phyloP scores from a whole-genome alignment of 257 asterid species.

The Cordia subcordata region DNA sequence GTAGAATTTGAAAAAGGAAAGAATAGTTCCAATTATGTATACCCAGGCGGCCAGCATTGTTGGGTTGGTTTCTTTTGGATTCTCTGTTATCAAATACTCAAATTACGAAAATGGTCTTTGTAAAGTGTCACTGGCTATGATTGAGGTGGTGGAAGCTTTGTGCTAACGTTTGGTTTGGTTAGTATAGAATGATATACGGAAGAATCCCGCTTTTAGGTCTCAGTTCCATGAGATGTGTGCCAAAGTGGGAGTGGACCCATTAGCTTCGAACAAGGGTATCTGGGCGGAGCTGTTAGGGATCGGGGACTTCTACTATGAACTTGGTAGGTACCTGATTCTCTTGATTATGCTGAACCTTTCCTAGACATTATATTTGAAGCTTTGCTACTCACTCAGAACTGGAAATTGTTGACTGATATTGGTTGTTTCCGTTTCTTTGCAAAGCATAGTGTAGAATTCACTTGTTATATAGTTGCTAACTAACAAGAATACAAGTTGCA shows the following conservation, averaged over 20 bases:
- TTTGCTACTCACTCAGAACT: background rate
- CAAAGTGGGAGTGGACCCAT: slow-evolving; percentile 97
- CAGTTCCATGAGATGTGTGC: slow-evolving; percentile 99
- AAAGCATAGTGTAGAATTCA: no score
- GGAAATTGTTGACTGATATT: background rate
- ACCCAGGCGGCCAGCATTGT: no score
- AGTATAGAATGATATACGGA: slow-evolving; percentile 88
- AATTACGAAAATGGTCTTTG: no score
- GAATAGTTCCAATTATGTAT: no score
- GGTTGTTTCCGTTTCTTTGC: no score
- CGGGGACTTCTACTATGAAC: slow-evolving; percentile 97
- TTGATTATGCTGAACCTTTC: slow-evolving; percentile 1
- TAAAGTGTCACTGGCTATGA: no score
- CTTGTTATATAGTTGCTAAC: no score
- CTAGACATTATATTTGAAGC: background rate
- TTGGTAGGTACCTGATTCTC: slow-evolving; percentile 54
- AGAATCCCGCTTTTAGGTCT: slow-evolving; percentile 91
- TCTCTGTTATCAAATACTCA: no score
- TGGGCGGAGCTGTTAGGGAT: slow-evolving; percentile 98
- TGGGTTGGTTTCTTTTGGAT: no score
- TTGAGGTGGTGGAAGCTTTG: background rate
- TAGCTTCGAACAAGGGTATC: slow-evolving; percentile 97
- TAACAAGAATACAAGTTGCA: no score
- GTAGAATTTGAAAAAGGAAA: no score
- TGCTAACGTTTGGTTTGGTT: slow-evolving; percentile 6